Evolutionary conservation across 768 basidiomycete genomes (phyloP).

Genomic region (Lentinula raphanica): DNA sequence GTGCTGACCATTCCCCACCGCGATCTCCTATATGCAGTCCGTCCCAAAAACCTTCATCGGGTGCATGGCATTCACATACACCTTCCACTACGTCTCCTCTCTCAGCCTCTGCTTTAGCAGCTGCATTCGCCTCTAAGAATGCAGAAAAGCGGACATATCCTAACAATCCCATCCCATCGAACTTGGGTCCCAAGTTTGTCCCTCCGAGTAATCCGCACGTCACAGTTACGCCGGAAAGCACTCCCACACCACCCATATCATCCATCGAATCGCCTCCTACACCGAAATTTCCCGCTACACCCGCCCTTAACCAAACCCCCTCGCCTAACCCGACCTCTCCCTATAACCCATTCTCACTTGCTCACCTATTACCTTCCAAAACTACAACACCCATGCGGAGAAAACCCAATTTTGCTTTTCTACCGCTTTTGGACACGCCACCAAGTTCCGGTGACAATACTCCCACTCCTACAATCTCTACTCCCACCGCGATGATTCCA

Average conservation of each 20-base stretch:
- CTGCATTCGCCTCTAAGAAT: conserved; percentile 1
- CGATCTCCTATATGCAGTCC: not conserved
- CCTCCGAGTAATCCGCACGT: not conserved
- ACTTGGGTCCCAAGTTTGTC: not conserved
- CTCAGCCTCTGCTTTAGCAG: conserved; percentile 1
- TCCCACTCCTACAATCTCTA: not conserved
- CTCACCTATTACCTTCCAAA: conserved; percentile 6
- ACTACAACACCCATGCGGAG: conserved; percentile 9
- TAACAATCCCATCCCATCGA: conserved; percentile 1
- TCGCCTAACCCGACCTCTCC: not conserved
- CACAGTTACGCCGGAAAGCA: not conserved
- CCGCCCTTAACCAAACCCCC: not conserved
- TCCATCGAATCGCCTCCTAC: not conserved
- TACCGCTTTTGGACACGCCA: conserved; percentile 33
- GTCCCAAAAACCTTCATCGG: not conserved
- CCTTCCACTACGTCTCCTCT: conserved; percentile 1
- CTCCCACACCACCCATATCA: not conserved
- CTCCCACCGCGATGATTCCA: not conserved
- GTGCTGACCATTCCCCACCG: not conserved
- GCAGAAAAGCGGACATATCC: not conserved
- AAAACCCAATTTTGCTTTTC: conserved; percentile 28
- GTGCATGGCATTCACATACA: not conserved
- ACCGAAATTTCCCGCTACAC: not conserved
- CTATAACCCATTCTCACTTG: conserved; percentile 7
- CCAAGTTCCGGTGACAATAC: conserved; percentile 11